Percentiles rank a stretch among this genome's conserved stretches.
phyloP scores from a whole-genome alignment of 805 yeast species.

The Metschnikowia cerradonensis region DNA sequence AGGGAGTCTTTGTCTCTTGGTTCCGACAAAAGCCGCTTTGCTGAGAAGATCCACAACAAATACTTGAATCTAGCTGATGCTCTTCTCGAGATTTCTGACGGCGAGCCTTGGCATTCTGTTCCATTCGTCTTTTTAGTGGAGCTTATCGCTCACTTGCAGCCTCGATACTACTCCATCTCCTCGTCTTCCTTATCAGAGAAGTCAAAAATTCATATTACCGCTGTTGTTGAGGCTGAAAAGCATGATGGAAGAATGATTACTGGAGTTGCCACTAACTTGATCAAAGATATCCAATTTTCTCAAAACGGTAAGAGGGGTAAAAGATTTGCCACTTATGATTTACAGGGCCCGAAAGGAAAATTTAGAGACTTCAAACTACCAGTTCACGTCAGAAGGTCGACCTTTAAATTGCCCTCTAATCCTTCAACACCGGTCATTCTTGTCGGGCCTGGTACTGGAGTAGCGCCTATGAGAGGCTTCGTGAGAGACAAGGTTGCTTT shows the following conservation, averaged over 20 bases:
- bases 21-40: constrained; percentile 65
- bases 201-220: constrained; percentile 74
- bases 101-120: constrained; percentile 64
- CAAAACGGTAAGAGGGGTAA: constrained; percentile 43
- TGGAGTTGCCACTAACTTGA: constrained; percentile 90
- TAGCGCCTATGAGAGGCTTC: constrained; percentile 97
- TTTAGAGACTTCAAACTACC: constrained; percentile 64
- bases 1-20: constrained; percentile 51
- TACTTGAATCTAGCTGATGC: constrained; percentile 75
- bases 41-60: constrained; percentile 54
- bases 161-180: constrained; percentile 94
- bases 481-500: constrained; percentile 76
- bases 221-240: constrained; percentile 75
- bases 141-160: constrained; percentile 74
- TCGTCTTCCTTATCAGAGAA: constrained; percentile 81
- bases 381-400: constrained; percentile 89
- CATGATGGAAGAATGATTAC: constrained; percentile 39
- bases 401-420: constrained; percentile 88
- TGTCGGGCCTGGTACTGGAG: constrained; percentile 98
- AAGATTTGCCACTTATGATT: constrained; percentile 57
- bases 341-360: constrained; percentile 76
- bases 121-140: constrained; percentile 87
- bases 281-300: constrained; percentile 62
- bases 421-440: constrained; percentile 79
- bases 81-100: constrained; percentile 56